Base-by-base conservation (phyloP, 352 stramenopile genomes). In the Phytophthora macrochlamydospora region DNA sequence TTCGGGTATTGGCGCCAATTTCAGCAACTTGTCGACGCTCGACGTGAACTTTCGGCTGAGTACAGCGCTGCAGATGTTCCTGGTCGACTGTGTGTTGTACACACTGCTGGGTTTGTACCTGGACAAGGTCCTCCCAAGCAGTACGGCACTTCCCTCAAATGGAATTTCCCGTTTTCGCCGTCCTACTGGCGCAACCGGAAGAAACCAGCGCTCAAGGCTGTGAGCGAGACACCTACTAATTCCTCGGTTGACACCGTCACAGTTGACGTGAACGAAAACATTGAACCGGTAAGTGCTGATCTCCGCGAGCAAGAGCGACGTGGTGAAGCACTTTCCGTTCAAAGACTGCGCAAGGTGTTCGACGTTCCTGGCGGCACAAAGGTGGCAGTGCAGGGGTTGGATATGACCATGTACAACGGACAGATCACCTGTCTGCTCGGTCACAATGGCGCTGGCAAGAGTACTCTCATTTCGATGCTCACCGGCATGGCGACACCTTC, bases 361-460 rank as follows among this genome's bases (percentile, higher is more conserved):
- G 62, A 74, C 12, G 88, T 82, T 28, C 72, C 78, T 8, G 86
- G 83, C 13, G 90, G 83, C 42, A 69, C 71, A 6, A 91, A 92
- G 55, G 67, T 85, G 2, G 91, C 90, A 6, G 90, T 97, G 7
- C 67, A 94, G 42, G 73, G 76, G 32, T 43, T 97, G 4, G 76
- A 84, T 52, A 54, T 97, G 13, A 76, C 72, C 56, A 96, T 98
- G 81, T 95, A 95, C 68, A 76, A 91, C 51, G 76, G 87, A 30
- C 87, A 98, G 62, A 96, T 97, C 67, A 93, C 89, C 24, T 88
- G 76, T 61, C 73, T 98, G 28, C 76, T 98, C 3, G 92, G 92
- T 13, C 92, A 98, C 69, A 98, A 98, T 67, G 92, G 90, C 49
- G 87, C 87, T n/a, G 90, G 90, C 24, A 97, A 97, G 59, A 84